phyloP scores from a whole-genome alignment of 202 grass and related monocot species.

The Panicum virgatum region DNA sequence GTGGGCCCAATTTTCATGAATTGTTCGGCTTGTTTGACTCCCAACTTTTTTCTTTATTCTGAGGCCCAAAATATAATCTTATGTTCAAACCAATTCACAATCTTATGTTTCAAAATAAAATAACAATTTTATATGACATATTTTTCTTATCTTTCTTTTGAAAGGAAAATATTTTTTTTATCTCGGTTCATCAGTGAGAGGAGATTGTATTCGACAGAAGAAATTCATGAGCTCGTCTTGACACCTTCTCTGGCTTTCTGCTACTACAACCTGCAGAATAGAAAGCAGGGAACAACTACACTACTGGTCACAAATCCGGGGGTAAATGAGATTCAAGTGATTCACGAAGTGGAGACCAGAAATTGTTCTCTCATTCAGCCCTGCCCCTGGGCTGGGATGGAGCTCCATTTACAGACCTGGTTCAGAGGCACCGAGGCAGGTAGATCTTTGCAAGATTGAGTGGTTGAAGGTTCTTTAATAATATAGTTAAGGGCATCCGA shows the following conservation, averaged over 20 bases:
- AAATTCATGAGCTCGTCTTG: background rate
- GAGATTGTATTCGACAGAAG: background rate
- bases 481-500: constrained; percentile 21
- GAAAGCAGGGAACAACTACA: no score
- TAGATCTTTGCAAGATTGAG: constrained; percentile 14
- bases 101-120: background rate
- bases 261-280: background rate
- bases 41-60: background rate
- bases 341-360: background rate
- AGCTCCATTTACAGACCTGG: no score
- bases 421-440: background rate
- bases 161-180: no score
- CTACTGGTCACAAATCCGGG: background rate
- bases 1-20: no score
- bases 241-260: no score
- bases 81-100: background rate
- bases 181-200: background rate
- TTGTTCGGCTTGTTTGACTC: no score
- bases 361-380: background rate
- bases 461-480: background rate
- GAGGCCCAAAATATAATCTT: background rate
- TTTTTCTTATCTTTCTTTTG: no score
- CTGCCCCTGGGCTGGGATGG: no score
- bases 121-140: no score
- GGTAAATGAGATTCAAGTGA: background rate